Percentiles rank a stretch among this genome's conserved stretches.
These are phyloP conservation scores for Lyophyllum semitale DNA, from an alignment of 768 basidiomycete species.

Conservation along the genomic window DNA sequence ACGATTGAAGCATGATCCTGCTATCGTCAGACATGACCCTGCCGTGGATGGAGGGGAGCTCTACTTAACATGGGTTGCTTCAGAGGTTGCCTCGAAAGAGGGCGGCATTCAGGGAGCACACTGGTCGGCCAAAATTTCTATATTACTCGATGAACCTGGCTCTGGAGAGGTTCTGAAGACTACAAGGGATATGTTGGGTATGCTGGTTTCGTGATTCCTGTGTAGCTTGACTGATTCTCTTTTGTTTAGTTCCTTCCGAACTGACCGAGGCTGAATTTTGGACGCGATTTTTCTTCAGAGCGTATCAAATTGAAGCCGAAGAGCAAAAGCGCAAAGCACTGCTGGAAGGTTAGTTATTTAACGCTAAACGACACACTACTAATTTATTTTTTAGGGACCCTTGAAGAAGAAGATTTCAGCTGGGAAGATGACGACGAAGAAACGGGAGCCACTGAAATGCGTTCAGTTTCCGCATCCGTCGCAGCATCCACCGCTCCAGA, in stretches of 20 bases:
- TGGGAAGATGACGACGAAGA: slow-evolving; percentile 98
- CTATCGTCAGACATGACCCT: slow-evolving; percentile 77
- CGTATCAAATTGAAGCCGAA: slow-evolving; percentile 77
- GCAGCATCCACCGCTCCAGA: slow-evolving; percentile 9
- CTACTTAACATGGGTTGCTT: slow-evolving; percentile 59
- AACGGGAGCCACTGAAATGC: neutral
- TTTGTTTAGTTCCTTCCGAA: slow-evolving; percentile 61
- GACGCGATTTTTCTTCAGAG: slow-evolving; percentile 89
- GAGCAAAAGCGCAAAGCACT: slow-evolving; percentile 79
- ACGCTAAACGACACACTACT: neutral
- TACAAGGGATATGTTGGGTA: slow-evolving; percentile 63
- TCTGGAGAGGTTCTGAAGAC: slow-evolving; percentile 56
- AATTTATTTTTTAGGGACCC: slow-evolving; percentile 40
- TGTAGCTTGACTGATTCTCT: neutral
- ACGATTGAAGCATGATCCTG: slow-evolving; percentile 73
- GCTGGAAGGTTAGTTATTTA: slow-evolving; percentile 57
- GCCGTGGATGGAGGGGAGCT: slow-evolving; percentile 56
- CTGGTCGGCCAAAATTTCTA: slow-evolving; percentile 56
- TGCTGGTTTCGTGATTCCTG: slow-evolving; percentile 8
- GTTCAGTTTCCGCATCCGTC: slow-evolving; percentile 17
- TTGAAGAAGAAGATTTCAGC: slow-evolving; percentile 85
- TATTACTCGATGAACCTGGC: slow-evolving; percentile 47
- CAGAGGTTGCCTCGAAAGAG: slow-evolving; percentile 51
- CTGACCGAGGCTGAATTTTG: slow-evolving; percentile 74
- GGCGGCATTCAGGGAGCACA: slow-evolving; percentile 58